Base-by-base conservation (phyloP, 768 basidiomycete species). In the button mushroom (Agaricus bisporus) region DNA sequence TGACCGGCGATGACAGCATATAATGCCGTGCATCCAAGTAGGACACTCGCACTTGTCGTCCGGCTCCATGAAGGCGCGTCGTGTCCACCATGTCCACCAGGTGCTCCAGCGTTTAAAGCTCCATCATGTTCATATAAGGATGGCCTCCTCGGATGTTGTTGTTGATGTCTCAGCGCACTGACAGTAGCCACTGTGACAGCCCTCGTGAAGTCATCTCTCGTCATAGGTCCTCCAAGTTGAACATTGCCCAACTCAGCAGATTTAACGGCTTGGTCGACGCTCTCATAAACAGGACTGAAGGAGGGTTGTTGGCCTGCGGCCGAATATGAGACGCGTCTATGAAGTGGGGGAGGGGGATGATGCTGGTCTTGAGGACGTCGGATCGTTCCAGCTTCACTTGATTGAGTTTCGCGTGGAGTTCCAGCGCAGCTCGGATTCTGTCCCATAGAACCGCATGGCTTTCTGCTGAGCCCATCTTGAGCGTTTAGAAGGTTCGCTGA, bases 1-100 rank as follows among this genome's bases (percentile, higher is more conserved):
- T 50, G 61, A 95, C 95, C 95, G 44, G 97, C 97, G 62, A 99
- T 98, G 54, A 91, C 64, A 15, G 97, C 95, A 71, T 98, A 99
- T 15, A 98, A 71, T 2, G 88, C 85, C 0, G 97, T 99, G 64
- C 97, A 98, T 0, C 70, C 80, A 56, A 99, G 70, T 56, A 98
- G 66, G 1, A 99, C 95, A 56, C 86, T 94, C 4, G 93, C 88
- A 68, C 92, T 95, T 14, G 86, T 86, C 4, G 76, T 78, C 48
- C 97, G 77, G 62, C 93, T 98, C 97, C 97, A 99, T 42, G 90
- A 91, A 5, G 97, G 97, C 3, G 85, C 95, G 60, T 98, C 95
- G 61, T 99, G 97, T 0, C 91, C 93, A 20, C 82, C 83, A 67
- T 88, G 86, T 15, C 78, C 82, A 35, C 73, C 77, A 44, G 29